Conservation (phyloP, 805 yeast species). For the Sungouiozyma ichnusensis region DNA sequence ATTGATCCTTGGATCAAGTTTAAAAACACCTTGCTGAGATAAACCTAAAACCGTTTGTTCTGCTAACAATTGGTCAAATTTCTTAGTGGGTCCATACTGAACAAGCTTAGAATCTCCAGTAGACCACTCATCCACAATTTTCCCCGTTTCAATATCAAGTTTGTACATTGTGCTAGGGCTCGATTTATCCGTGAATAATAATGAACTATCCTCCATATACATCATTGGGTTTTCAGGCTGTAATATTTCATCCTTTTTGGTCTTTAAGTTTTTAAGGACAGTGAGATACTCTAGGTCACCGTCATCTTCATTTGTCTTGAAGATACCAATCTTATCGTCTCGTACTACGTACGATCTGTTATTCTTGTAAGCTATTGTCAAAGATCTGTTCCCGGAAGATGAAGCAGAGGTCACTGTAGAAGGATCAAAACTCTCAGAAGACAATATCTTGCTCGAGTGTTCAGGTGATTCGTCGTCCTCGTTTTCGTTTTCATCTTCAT, state of each 20-base stretch:
- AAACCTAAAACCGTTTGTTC: constrained; percentile 71
- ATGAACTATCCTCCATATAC: constrained; percentile 59
- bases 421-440: constrained; percentile 15
- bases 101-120: constrained; percentile 42
- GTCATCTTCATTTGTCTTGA: constrained; percentile 38
- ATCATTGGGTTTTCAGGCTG: constrained; percentile 62
- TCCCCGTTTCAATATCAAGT: constrained; percentile 73
- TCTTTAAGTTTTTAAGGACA: constrained; percentile 51
- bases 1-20: constrained; percentile 66
- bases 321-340: constrained; percentile 73
- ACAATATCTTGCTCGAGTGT: constrained; percentile 13
- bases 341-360: constrained; percentile 72
- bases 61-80: constrained; percentile 60
- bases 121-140: constrained; percentile 80
- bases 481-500: constrained; percentile 29
- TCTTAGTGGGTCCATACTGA: constrained; percentile 57
- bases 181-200: constrained; percentile 52
- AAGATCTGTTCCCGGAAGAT: constrained; percentile 42
- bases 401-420: constrained; percentile 8
- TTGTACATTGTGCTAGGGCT: constrained; percentile 42
- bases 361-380: constrained; percentile 60
- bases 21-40: constrained; percentile 54
- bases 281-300: constrained; percentile 49
- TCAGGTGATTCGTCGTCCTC: constrained; percentile 33
- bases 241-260: constrained; percentile 39